Percentiles rank a stretch among this genome's conserved stretches.
Evolutionary conservation across 73 alveolate genomes (phyloP).

Genomic region (Loxodes magnus): DNA sequence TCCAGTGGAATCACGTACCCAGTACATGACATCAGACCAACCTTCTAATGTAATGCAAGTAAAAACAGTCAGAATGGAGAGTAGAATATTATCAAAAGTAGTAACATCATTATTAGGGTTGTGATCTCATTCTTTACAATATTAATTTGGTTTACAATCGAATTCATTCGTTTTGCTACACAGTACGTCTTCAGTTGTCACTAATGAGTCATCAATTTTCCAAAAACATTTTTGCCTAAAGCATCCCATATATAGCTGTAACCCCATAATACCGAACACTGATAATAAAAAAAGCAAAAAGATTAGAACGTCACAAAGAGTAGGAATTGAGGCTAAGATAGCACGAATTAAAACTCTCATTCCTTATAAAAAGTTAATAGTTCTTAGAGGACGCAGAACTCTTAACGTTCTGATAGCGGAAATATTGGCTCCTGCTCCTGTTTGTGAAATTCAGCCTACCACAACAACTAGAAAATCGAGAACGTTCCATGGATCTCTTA

Average conservation of each 20-base stretch:
- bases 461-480: slow-evolving; percentile 63
- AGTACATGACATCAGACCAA: slow-evolving; percentile 34
- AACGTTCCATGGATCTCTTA: slow-evolving; percentile 70
- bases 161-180: slow-evolving; percentile 6
- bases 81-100: slow-evolving; percentile 25
- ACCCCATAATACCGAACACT: slow-evolving; percentile 56
- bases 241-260: slow-evolving; percentile 49
- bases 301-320: slow-evolving; percentile 41
- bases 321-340: slow-evolving; percentile 47
- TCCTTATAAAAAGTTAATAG: slow-evolving; percentile 54
- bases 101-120: slow-evolving; percentile 36
- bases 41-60: slow-evolving; percentile 31
- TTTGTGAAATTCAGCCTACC: slow-evolving; percentile 45
- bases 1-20: slow-evolving; percentile 7
- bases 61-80: slow-evolving; percentile 27
- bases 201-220: neutral
- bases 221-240: slow-evolving; percentile 30
- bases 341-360: slow-evolving; percentile 45
- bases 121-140: slow-evolving; percentile 13
- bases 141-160: neutral
- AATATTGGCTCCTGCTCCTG: neutral
- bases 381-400: slow-evolving; percentile 58
- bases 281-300: slow-evolving; percentile 41
- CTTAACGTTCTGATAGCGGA: slow-evolving; percentile 49
- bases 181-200: neutral